Evolutionary conservation across 306 rosid genomes (phyloP), one percentile per base, ranked within the genome.

Genomic region (Pyrus bretschneideri): DNA sequence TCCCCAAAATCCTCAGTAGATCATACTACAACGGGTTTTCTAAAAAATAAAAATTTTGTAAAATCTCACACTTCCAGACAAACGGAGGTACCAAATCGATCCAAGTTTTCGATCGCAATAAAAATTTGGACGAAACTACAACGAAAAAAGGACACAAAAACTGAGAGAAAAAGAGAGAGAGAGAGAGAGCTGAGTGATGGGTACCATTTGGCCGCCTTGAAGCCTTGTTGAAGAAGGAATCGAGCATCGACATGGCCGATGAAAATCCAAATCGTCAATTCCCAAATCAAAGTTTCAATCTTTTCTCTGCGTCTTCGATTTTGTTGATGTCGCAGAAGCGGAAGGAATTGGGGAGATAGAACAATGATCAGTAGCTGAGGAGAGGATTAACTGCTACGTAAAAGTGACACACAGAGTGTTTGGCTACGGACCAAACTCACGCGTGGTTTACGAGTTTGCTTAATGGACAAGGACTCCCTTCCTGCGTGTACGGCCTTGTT

Each of bases 151-250:
- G 8, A 49, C 7, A 15, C 8, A 69, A 9, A 49, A 31, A 12
- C 21, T 0, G 22, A 33, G n/a, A n/a, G 51, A 25, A 19, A 21
- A 27, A 8, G n/a, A 21, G 49, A 23, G 38, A 22, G 13, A 17
- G 22, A 38, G 49, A 8, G 49, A 8, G 22, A 40, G 19, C 38
- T 19, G 33, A 23, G 45, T 7, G 11, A 35, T 18, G 73, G 79
- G 79, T 81, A 95, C 98, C 98, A 95, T 81, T 92, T 89, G 77
- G 91, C 82, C 55, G 97, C 97, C 78, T 88, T 92, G 79, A 95
- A 95, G 83, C 96, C 85, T 87, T 84, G 91, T 81, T 89, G 92
- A 95, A 92, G 89, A 95, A 84, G 45, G 98, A 90, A 77, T 86
- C 91, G 74, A 94, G 92, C 91, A 90, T 87, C 88, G 96, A 85